These are phyloP conservation scores for Diaporthe australafricana DNA, from an alignment of 2,329 filamentous ascomycete genomes.

Conservation along the genomic window DNA sequence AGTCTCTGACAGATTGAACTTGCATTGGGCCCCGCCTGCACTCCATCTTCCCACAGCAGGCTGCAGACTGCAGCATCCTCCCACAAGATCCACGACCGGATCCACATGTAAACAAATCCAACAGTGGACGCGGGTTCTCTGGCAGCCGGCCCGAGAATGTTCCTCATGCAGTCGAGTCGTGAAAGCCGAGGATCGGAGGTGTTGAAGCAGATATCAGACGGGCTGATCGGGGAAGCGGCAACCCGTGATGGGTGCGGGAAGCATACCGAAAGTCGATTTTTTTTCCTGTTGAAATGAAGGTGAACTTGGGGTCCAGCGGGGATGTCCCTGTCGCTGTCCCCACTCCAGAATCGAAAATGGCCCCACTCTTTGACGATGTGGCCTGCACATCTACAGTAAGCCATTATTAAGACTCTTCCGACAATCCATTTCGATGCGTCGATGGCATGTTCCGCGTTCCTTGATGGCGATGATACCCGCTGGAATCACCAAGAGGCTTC, in stretches of 20 bases:
- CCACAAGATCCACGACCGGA: not conserved
- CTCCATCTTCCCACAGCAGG: slow-evolving; percentile 13
- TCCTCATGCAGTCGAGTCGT: slow-evolving; percentile 8
- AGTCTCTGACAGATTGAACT: slow-evolving; percentile 21
- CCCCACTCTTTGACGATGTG: not conserved
- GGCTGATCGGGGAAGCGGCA: not conserved
- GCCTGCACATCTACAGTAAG: slow-evolving; percentile 9
- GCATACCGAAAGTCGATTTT: slow-evolving; percentile 11
- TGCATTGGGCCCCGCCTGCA: slow-evolving; percentile 13
- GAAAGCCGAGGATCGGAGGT: slow-evolving; percentile 18
- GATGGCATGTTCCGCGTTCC: not conserved
- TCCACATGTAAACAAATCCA: not conserved
- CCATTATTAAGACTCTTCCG: not conserved
- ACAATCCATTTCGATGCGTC: not conserved
- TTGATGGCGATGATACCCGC: slow-evolving; percentile 16
- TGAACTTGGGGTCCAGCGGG: slow-evolving; percentile 1
- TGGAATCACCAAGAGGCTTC: not conserved
- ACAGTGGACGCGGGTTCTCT: not conserved
- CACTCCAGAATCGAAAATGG: slow-evolving; percentile 6
- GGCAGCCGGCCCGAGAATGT: slow-evolving; percentile 21
- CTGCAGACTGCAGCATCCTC: slow-evolving; percentile 10
- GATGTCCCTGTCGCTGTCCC: slow-evolving; percentile 7
- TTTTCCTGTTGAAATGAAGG: slow-evolving; percentile 16
- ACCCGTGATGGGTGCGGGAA: not conserved
- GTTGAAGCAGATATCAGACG: slow-evolving; percentile 6